Percentiles rank a stretch among this genome's conserved stretches.
phyloP scores from a whole-genome alignment of 441 rosid species.

The Bruguiera hainesii region DNA sequence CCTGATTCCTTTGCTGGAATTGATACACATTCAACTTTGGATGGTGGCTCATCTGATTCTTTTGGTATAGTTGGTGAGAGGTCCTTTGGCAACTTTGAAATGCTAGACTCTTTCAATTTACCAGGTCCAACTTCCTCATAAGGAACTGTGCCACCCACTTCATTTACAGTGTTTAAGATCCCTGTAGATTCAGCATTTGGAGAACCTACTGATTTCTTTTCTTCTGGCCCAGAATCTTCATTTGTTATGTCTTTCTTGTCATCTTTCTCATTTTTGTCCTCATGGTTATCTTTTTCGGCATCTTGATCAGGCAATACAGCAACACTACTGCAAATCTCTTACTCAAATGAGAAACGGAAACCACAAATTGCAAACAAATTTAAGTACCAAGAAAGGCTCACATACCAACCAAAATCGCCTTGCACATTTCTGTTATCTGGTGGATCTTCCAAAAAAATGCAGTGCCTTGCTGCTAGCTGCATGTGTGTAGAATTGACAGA shows the following conservation, averaged over 20 bases:
- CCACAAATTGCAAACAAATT: slow-evolving; percentile 18
- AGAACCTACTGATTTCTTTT: slow-evolving; percentile 35
- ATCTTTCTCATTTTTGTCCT: slow-evolving; percentile 31
- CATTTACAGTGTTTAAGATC: slow-evolving; percentile 27
- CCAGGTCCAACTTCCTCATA: slow-evolving; percentile 34
- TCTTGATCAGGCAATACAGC: slow-evolving; percentile 36
- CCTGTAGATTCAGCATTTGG: slow-evolving; percentile 26
- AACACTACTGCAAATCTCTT: slow-evolving; percentile 43
- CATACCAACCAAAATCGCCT: slow-evolving; percentile 53
- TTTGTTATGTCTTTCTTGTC: slow-evolving; percentile 23
- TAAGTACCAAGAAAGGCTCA: slow-evolving; percentile 12
- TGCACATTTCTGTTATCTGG: slow-evolving; percentile 59
- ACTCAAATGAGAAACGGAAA: slow-evolving; percentile 35
- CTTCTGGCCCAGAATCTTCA: slow-evolving; percentile 41
- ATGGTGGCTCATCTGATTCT: slow-evolving; percentile 26
- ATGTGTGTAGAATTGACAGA: slow-evolving; percentile 51
- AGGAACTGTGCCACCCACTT: slow-evolving; percentile 20
- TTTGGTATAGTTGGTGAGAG: slow-evolving; percentile 20
- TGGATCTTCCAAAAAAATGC: slow-evolving; percentile 89
- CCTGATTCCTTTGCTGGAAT: slow-evolving; percentile 27
- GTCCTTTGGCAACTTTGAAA: slow-evolving; percentile 32
- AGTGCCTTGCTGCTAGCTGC: slow-evolving; percentile 80
- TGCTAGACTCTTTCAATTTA: slow-evolving; percentile 10
- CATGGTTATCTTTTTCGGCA: slow-evolving; percentile 36
- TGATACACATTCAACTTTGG: slow-evolving; percentile 25